Evolutionary conservation across 2,329 filamentous ascomycete genomes (phyloP).

Genomic region (Xylariaceae sp.): DNA sequence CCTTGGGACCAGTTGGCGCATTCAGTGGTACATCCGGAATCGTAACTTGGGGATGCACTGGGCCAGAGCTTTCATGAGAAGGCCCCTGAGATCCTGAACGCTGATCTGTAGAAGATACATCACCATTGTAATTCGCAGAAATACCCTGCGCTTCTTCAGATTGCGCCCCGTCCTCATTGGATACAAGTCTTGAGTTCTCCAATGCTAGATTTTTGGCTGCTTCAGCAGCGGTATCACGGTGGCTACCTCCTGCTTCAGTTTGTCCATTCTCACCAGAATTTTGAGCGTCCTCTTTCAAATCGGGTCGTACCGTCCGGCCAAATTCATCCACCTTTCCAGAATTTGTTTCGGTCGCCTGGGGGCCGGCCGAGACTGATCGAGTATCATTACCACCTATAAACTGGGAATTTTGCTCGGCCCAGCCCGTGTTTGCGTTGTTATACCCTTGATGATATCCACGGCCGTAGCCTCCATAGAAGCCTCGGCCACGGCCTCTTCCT

Average conservation of each 20-base stretch:
- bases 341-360: constrained; percentile 27
- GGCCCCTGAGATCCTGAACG: constrained; percentile 31
- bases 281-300: constrained; percentile 28
- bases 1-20: constrained; percentile 90
- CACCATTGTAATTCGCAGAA: constrained; percentile 36
- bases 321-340: constrained; percentile 44
- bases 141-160: constrained; percentile 32
- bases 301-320: constrained; percentile 40
- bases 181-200: constrained; percentile 33
- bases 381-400: constrained; percentile 20
- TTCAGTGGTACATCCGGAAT: constrained; percentile 58
- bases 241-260: constrained; percentile 25
- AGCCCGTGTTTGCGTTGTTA: constrained; percentile 32
- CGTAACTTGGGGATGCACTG: constrained; percentile 27
- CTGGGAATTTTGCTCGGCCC: constrained; percentile 32
- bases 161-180: constrained; percentile 31
- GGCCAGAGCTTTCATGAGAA: constrained; percentile 26
- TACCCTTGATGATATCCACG: constrained; percentile 59
- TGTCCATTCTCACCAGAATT: constrained; percentile 28
- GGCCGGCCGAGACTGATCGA: constrained; percentile 24
- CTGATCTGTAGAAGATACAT: constrained; percentile 39
- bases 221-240: constrained; percentile 24
- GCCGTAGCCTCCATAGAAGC: constrained; percentile 55
- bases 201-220: constrained; percentile 26
- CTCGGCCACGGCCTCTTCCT: constrained; percentile 65